Evolutionary conservation across 2,329 filamentous ascomycete genomes (phyloP), one percentile per base, ranked within the genome.

Genomic region (Talaromyces verruculosus): DNA sequence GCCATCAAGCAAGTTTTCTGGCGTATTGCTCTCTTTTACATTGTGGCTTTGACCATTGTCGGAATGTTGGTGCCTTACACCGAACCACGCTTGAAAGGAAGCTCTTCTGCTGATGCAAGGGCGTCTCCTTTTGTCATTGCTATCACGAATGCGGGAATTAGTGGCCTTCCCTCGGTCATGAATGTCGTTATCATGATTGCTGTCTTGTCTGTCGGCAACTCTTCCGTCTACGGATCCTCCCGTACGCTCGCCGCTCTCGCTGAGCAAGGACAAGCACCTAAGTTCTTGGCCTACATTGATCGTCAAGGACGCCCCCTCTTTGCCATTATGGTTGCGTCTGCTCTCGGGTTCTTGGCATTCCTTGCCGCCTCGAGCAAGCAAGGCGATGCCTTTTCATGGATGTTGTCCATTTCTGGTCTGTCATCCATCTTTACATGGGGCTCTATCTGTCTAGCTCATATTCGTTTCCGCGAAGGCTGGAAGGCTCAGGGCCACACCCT

Each of bases 1-100:
- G 93, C 93, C 13, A 88, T 96, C 72, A 96, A 96, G 80, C 93
- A 96, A 76, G 92, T 97, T 25, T 97, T 97, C 78, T 97, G 93
- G 93, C 89, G 93, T 73, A 96, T 97, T 74, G 88, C 88, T 3
- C 84, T 96, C 65, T 97, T 97, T 81, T 97, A 97, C 80, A 84
- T 97, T 60, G 88, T 96, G 39, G 91, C 91, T 0, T 84, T 97
- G 11, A 87, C 88, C 4, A 81, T 97, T 3, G 88, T 97, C 65
- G 92, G 94, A 30, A 84, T 97, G 0, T 83, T 97, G 2, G 92
- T 97, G 0, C 90, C 89, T 0, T 93, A 90, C 76, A 80, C 86
- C 71, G 87, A 96, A 68, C 64, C 74, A 0, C 82, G 84, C 3
- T 81, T 92, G 1, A 82, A 82, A 11, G 83, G 83, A 47, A 80